Evolutionary conservation across 228 moss, liverwort and hornwort genomes (phyloP).

Genomic region (Sphagnum magellanicum): DNA sequence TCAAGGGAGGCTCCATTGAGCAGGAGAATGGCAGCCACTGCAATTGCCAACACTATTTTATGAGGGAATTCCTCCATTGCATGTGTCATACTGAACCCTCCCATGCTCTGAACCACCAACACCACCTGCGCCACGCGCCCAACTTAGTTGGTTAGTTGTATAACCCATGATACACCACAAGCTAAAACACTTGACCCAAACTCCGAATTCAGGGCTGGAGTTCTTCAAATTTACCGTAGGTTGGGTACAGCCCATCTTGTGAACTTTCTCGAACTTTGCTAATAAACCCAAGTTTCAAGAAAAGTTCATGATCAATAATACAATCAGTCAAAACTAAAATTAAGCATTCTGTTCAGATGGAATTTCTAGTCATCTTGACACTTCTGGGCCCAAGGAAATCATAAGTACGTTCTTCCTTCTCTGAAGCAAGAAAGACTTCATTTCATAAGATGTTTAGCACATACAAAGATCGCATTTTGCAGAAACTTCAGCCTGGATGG

Average conservation of each 20-base stretch:
- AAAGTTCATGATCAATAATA: background rate
- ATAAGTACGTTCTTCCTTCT: no score
- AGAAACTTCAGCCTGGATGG: background rate
- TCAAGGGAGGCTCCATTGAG: conserved; percentile 22
- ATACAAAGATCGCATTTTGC: no score
- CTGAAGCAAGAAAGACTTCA: no score
- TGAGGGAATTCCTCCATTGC: conserved; percentile 51
- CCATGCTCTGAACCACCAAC: conserved; percentile 64
- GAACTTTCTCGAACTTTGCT: background rate
- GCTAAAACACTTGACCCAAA: background rate
- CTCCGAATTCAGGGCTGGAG: no score
- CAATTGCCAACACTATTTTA: conserved; percentile 49
- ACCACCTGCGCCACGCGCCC: conserved; percentile 34
- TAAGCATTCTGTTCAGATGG: background rate
- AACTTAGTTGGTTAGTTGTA: background rate
- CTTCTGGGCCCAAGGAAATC: background rate
- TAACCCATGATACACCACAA: background rate
- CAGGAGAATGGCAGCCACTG: conserved; percentile 56
- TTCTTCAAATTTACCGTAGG: background rate
- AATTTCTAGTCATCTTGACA: background rate
- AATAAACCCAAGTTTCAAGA: background rate
- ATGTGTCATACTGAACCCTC: conserved; percentile 61
- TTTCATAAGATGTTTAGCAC: background rate
- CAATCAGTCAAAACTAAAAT: background rate
- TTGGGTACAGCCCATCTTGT: no score